Evolutionary conservation across 1,284 basidiomycete genomes (phyloP).

Genomic region (Peniophora sp.): DNA sequence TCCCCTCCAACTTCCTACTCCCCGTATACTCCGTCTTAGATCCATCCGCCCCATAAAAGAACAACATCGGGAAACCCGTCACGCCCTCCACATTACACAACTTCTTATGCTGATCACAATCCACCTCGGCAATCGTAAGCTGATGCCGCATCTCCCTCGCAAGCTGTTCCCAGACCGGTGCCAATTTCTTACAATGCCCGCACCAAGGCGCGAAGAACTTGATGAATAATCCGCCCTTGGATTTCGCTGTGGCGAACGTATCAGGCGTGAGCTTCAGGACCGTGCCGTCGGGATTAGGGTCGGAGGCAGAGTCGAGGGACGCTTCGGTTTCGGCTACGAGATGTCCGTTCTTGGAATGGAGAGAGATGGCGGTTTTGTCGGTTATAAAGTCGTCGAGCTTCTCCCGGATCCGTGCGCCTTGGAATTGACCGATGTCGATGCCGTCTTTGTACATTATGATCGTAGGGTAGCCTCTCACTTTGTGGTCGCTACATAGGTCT

Average conservation of each 20-base stretch:
- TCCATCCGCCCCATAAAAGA: slow-evolving; percentile 47
- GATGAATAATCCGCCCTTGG: slow-evolving; percentile 66
- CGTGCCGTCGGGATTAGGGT: slow-evolving; percentile 54
- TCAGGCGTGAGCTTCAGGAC: slow-evolving; percentile 47
- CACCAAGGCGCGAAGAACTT: slow-evolving; percentile 96
- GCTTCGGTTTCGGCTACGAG: slow-evolving; percentile 10
- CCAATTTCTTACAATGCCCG: slow-evolving; percentile 87
- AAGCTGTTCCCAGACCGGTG: slow-evolving; percentile 72
- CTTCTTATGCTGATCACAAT: slow-evolving; percentile 70
- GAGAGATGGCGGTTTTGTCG: slow-evolving; percentile 21
- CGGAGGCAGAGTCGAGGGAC: slow-evolving; percentile 11
- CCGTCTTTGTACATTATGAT: slow-evolving; percentile 73
- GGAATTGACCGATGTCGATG: slow-evolving; percentile 50
- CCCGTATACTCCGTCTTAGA: slow-evolving; percentile 64
- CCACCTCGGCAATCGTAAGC: slow-evolving; percentile 74
- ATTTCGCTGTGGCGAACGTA: slow-evolving; percentile 42
- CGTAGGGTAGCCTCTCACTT: slow-evolving; percentile 72
- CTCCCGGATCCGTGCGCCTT: slow-evolving; percentile 41
- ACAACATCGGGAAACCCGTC: slow-evolving; percentile 73
- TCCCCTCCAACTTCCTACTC: slow-evolving; percentile 56
- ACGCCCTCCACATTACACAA: slow-evolving; percentile 65
- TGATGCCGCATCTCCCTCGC: slow-evolving; percentile 61
- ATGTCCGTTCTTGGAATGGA: slow-evolving; percentile 2
- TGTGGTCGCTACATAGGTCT: slow-evolving; percentile 77
- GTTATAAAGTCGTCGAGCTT: slow-evolving; percentile 44